Evolutionary conservation across 2,329 filamentous ascomycete species (phyloP), one percentile per base, ranked within the genome.

Genomic region (Ploettnerulaceae sp.): DNA sequence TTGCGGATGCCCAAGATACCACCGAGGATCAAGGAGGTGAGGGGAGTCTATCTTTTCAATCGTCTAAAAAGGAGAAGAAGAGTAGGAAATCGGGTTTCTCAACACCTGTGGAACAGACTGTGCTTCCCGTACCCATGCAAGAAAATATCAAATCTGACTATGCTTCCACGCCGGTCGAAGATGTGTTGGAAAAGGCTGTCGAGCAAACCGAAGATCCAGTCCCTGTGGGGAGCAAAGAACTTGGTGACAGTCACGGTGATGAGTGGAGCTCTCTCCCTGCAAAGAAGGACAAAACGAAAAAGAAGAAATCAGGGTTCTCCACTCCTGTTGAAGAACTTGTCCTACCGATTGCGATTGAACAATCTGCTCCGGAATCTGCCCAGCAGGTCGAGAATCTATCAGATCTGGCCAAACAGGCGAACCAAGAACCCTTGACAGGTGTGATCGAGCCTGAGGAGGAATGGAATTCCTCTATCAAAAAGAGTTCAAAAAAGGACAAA

Each of bases 271-370:
- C 26, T 8, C 15, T 45, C 20, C 26, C 48, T 22, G 35, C 28
- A 5, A 55, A 55, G 21, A 49, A 53, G 39, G 45, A 35, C 32
- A 53, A 57, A n/a, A n/a, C n/a, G 38, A 52, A 55, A 36, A 39
- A 39, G 8, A 24, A 26, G 14, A 39, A 39, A 28, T 26, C 21
- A 2, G 29, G 40, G 7, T 4, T 26, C 5, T 25, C 40, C 12
- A 44, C 28, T 34, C 28, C 40, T 9, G 22, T 29, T 14, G 37
- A 40, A 29, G 37, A 40, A 18, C 8, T 29, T 28, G 46, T 29
- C 53, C 28, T 52, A 51, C 34, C 45, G 54, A 14, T 5, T 14
- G 14, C 11, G 11, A 8, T 45, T 22, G 18, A 52, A 49, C 25
- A 43, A 12, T 14, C 22, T 26, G 5, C 15, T 18, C n/a, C 31